Evolutionary conservation across 345 rosid species (phyloP), one percentile per base, ranked within the genome.

Genomic region (Xanthoceras sorbifolium): DNA sequence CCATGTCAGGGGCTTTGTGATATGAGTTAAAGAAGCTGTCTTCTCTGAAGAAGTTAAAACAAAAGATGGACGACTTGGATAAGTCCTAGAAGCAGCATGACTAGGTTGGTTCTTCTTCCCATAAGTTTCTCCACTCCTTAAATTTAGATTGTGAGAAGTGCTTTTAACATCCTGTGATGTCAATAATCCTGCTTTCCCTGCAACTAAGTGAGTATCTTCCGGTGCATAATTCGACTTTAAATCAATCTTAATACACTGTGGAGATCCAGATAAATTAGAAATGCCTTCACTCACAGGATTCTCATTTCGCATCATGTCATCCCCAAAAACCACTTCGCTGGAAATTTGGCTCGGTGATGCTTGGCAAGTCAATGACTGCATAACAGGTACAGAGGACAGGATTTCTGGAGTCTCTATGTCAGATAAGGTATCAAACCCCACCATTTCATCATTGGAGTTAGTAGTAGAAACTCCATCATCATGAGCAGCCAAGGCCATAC

Each of bases 1-100:
- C 98, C 99, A 96, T 68, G 97, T 96, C 78, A 85, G 86, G 64
- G 86, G 87, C 76, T 88, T 93, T 55, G 86, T 73, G 61, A 69
- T 79, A 64, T 69, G 72, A 78, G 83, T 81, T 60, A 90, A 82
- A 82, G 93, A 82, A 67, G 84, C 71, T 55, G 77, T 34, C 76
- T 22, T 78, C 86, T 83, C 91, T 77, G 85, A 87, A 75, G 87
- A 73, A 78, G 77, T 75, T 78, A 82, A 79, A 76, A 72, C 79
- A 77, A 75, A 78, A 76, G 94, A 82, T 38, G 87, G 74, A 64
- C 73, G 71, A 66, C 76, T 83, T 20, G 88, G 84, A 80, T 78
- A 71, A 77, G 69, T 77, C 76, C 80, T 88, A 77, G 89, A 88
- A 79, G 74, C 79, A 77, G 79, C 64, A 72, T 67, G 77, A 74